phyloP scores from a whole-genome alignment of 495 filamentous ascomycete genomes.

The Aspergillus nidulans region DNA sequence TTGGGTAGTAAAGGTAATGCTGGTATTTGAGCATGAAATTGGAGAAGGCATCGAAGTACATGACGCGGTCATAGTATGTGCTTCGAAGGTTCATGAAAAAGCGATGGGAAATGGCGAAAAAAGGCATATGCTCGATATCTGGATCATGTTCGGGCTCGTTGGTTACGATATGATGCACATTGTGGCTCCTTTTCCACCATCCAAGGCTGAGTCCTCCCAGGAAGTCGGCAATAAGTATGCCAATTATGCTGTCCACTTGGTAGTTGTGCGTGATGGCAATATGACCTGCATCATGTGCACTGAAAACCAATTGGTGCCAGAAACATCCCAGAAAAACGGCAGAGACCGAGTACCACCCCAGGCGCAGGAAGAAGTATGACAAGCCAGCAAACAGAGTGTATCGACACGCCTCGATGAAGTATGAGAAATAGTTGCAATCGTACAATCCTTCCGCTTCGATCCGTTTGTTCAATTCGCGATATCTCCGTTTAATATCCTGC shows the following conservation, averaged over 20 bases:
- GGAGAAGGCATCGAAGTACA: slow-evolving; percentile 77
- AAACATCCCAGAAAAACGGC: slow-evolving; percentile 76
- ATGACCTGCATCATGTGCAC: slow-evolving; percentile 93
- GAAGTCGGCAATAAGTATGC: slow-evolving; percentile 87
- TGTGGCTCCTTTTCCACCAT: slow-evolving; percentile 98
- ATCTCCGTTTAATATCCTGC: slow-evolving; percentile 71
- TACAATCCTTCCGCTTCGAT: slow-evolving; percentile 75
- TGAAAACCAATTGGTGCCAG: slow-evolving; percentile 96
- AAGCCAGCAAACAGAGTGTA: slow-evolving; percentile 67
- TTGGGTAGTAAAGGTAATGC: slow-evolving; percentile 80
- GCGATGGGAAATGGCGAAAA: slow-evolving; percentile 87
- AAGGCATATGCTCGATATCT: slow-evolving; percentile 94
- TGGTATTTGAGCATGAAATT: slow-evolving; percentile 70
- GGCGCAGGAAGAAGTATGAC: slow-evolving; percentile 59
- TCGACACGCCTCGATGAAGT: slow-evolving; percentile 69
- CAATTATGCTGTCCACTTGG: slow-evolving; percentile 74
- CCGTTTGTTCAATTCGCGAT: slow-evolving; percentile 66
- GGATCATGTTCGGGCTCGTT: slow-evolving; percentile 97
- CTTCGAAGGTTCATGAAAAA: slow-evolving; percentile 74
- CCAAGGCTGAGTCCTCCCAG: slow-evolving; percentile 85
- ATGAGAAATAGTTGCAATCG: slow-evolving; percentile 79
- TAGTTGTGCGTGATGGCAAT: slow-evolving; percentile 96
- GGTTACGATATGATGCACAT: slow-evolving; percentile 97
- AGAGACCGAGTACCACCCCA: slow-evolving; percentile 69
- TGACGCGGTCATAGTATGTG: slow-evolving; percentile 83